Evolutionary conservation across 768 basidiomycete genomes (phyloP).

Genomic region (Strobilomyces dryophilus): DNA sequence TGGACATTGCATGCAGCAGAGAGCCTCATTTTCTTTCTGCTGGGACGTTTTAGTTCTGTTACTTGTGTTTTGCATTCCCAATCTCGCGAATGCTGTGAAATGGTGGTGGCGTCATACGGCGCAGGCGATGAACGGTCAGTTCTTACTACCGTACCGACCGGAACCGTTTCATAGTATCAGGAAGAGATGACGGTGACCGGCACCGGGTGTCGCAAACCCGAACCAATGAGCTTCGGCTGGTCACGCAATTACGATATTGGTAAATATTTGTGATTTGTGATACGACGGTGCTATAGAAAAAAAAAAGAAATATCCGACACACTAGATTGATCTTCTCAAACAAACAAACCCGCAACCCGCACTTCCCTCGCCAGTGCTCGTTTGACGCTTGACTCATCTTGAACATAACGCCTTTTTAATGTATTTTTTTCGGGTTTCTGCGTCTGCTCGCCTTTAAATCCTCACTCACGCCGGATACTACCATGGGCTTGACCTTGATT

Average conservation of each 20-base stretch:
- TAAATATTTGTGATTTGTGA: neutral
- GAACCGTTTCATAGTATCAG: constrained; percentile 10
- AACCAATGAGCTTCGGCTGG: neutral
- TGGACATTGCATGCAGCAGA: constrained; percentile 18
- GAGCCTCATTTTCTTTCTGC: constrained; percentile 2
- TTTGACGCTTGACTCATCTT: neutral
- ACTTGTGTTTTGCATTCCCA: neutral
- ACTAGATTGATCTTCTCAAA: neutral
- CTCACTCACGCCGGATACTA: neutral
- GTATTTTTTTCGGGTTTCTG: neutral
- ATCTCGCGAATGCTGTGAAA: neutral
- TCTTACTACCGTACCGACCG: constrained; percentile 2
- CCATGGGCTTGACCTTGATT: no score
- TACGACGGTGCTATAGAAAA: neutral
- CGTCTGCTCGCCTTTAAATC: neutral
- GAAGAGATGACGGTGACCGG: constrained; percentile 6
- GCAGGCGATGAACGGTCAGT: neutral
- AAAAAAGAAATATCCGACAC: neutral
- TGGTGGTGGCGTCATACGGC: neutral
- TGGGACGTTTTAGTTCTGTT: neutral
- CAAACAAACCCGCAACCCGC: neutral
- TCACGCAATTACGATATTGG: neutral
- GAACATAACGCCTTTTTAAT: neutral
- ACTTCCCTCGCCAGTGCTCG: neutral
- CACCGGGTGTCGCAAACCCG: constrained; percentile 1